A percentile compares a stretch with the other conserved stretches of the same genome.
These are phyloP conservation scores for Aaosphaeria arxii DNA, from an alignment of 2,329 filamentous ascomycete species.

Conservation along the genomic window DNA sequence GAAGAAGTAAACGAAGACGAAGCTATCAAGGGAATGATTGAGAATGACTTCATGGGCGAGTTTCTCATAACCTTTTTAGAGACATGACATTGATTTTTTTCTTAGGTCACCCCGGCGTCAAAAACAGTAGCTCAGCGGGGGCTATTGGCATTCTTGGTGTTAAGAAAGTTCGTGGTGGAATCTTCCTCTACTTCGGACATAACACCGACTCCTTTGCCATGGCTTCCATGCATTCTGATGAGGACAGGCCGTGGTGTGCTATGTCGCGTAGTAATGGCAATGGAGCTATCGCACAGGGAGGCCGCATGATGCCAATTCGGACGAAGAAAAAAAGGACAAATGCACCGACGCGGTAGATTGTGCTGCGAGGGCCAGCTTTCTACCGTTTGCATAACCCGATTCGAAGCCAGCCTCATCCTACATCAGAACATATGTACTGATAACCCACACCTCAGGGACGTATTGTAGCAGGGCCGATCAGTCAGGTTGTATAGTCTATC, in stretches of 20 bases:
- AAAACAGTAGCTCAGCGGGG: slow-evolving; percentile 72
- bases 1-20: slow-evolving; percentile 73
- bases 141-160: slow-evolving; percentile 89
- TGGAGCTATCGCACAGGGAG: slow-evolving; percentile 52
- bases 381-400: background rate
- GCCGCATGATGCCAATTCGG: slow-evolving; percentile 48
- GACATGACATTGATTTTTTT: background rate
- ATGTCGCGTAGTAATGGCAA: slow-evolving; percentile 74
- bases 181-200: slow-evolving; percentile 89
- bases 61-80: background rate
- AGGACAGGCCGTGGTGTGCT: slow-evolving; percentile 71
- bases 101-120: slow-evolving; percentile 73
- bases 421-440: too few relatives aligned
- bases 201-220: slow-evolving; percentile 89
- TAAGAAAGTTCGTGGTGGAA: slow-evolving; percentile 74
- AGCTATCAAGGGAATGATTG: slow-evolving; percentile 72
- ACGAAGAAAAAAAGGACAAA: slow-evolving; percentile 28
- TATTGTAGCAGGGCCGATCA: too few relatives aligned
- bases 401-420: too few relatives aligned
- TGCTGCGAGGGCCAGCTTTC: background rate
- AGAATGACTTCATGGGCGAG: slow-evolving; percentile 82
- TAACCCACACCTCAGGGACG: too few relatives aligned
- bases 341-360: background rate
- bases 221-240: slow-evolving; percentile 80
- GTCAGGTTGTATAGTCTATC: too few relatives aligned